Base-by-base conservation (phyloP, 345 rosid genomes). In the Capsella bursapastoris region DNA sequence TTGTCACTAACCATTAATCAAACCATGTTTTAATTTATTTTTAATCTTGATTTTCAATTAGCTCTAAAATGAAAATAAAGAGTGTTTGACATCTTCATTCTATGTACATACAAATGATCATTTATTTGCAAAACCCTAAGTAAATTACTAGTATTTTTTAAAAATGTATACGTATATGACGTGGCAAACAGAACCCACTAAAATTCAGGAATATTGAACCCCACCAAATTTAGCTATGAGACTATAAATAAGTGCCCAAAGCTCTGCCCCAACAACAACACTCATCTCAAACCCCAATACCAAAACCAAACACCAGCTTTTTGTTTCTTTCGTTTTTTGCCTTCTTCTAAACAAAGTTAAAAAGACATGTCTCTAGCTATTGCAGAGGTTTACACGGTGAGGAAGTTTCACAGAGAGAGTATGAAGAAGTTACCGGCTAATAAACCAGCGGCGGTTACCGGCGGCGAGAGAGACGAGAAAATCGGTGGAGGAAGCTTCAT, bases 331-430 rank as follows among this genome's bases (percentile, higher is more conserved):
- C 34, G 13, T 48, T 48, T 72, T 44, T 73, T 44, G 64, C 34
- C 37, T 7, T 65, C 8, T 38, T 66, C 18, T 9, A 41, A 14
- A 16, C 35, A 15, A 22, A 22, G 25, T 4, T 57, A 27, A 59
- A 59, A 66, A 56, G 38, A 76, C 25, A 22, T 76, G 80, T 76
- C 80, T 22, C 53, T 76, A 57, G 80, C 75, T 55, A 76, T 76
- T 13, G 80, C 80, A 38, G 75, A 76, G 1, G 60, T 70, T 55
- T 76, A 76, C 66, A 70, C 66, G 15, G 60, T 14, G n/a, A 70
- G 80, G 61, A 76, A 76, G 71, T 29, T 63, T 16, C 71, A 76
- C 59, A 70, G 16, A 57, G 80, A 76, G 53, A 64, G 75, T 22
- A 76, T 76, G 80, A 76, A 70, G 71, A 76, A 70, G 25, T 22